Percentiles rank a stretch among this genome's conserved stretches.
Evolutionary conservation across 2,329 filamentous ascomycete genomes (phyloP).

Genomic region (Penicillium sp.): DNA sequence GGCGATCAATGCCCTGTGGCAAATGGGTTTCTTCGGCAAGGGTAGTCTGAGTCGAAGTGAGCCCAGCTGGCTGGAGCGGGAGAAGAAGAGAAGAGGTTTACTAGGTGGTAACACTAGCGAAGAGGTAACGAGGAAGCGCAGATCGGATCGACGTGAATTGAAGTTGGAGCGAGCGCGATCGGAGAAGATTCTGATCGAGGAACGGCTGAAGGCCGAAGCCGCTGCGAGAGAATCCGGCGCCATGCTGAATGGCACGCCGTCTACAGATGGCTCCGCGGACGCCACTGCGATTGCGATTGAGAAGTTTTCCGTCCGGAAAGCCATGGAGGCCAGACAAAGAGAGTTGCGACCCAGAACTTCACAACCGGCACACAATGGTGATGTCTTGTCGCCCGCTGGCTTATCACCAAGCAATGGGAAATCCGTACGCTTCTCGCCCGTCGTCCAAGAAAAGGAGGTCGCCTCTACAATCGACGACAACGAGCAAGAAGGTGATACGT

Average conservation of each 20-base stretch:
- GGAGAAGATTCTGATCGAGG: conserved; percentile 78
- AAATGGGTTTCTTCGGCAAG: conserved; percentile 96
- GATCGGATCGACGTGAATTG: conserved; percentile 75
- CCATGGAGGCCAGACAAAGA: conserved; percentile 30
- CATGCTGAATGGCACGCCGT: conserved; percentile 2
- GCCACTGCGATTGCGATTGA: conserved; percentile 22
- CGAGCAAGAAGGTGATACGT: conserved; percentile 28
- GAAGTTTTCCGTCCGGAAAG: conserved; percentile 36
- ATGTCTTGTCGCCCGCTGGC: conserved; percentile 9
- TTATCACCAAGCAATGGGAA: conserved; percentile 43
- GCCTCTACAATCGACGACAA: conserved; percentile 27
- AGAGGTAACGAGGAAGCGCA: conserved; percentile 70
- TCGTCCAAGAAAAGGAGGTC: conserved; percentile 64
- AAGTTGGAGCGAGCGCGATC: conserved; percentile 90
- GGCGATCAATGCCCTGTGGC: conserved; percentile 81
- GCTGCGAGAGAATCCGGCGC: conserved; percentile 30
- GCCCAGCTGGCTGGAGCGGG: conserved; percentile 83
- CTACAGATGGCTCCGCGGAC: conserved; percentile 19
- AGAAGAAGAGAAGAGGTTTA: conserved; percentile 68
- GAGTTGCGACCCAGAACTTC: conserved; percentile 23
- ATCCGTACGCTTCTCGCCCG: conserved; percentile 68
- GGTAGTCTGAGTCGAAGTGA: conserved; percentile 91
- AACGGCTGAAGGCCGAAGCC: conserved; percentile 60
- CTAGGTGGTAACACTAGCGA: conserved; percentile 71
- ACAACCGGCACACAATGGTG: conserved; percentile 15